phyloP scores from a whole-genome alignment of 2,329 filamentous ascomycete genomes.

The Colletotrichum cereale region DNA sequence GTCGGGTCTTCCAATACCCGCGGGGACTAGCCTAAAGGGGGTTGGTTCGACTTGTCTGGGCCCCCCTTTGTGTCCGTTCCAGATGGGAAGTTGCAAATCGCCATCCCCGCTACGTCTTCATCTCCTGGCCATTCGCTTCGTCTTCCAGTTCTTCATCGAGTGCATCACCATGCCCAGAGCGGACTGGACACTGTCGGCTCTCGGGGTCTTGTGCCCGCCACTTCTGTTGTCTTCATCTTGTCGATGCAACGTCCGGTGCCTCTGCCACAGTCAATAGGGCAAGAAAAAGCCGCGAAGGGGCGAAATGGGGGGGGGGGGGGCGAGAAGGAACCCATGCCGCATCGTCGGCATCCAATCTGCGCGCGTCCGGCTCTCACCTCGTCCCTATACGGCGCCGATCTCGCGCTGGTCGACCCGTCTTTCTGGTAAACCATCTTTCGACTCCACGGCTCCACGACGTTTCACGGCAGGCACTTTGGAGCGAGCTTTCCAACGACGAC shows the following conservation, averaged over 20 bases:
- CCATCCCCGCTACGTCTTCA: conserved; percentile 7
- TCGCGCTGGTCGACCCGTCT: conserved; percentile 18
- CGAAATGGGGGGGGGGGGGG: neutral
- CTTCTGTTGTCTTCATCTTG: neutral
- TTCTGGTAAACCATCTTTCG: conserved; percentile 32
- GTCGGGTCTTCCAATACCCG: conserved; percentile 37
- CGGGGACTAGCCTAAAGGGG: conserved; percentile 31
- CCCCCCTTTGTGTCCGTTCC: conserved; percentile 11
- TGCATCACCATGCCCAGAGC: conserved; percentile 5
- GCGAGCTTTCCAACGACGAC: neutral
- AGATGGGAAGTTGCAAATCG: conserved; percentile 31
- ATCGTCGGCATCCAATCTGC: conserved; percentile 10
- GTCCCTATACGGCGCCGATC: conserved; percentile 15
- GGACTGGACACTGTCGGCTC: neutral
- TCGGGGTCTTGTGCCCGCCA: neutral
- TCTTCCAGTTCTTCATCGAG: conserved; percentile 9
- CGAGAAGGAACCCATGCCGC: neutral
- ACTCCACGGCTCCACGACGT: conserved; percentile 24
- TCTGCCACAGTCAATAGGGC: neutral
- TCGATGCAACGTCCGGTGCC: neutral
- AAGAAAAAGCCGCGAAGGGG: neutral
- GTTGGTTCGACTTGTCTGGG: conserved; percentile 21
- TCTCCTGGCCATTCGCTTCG: neutral
- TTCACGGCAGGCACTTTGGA: conserved; percentile 17
- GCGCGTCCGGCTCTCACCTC: neutral